A percentile compares a stretch with the other conserved stretches of the same genome.
These are phyloP conservation scores for bread wheat (Triticum aestivum) DNA, from an alignment of 176 grass and related monocot species.

Conservation along the genomic window IWGSC_CS_RefSeq_v2.1 NC_057807.1:690734976-690735475, in stretches of 20 bases:
- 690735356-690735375: background rate
- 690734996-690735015: background rate
- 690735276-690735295: background rate
- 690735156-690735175: slow-evolving; percentile 60
- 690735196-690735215: slow-evolving; percentile 62
- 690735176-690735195: slow-evolving; percentile 92
- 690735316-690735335: background rate
- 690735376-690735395: background rate
- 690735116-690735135: slow-evolving; percentile 10
- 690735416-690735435: background rate
- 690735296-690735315: background rate
- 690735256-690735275: background rate
- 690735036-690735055: background rate
- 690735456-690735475: background rate
- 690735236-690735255: background rate
- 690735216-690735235: background rate
- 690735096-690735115: background rate
- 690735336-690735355: slow-evolving; percentile 7
- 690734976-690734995: background rate
- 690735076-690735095: slow-evolving; percentile 4
- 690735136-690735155: slow-evolving; percentile 87
- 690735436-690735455: background rate
- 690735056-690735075: background rate
- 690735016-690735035: background rate
- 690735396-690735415: background rate